Percentiles rank a stretch among this genome's conserved stretches.
phyloP scores from a whole-genome alignment of 208 protist genomes.

The Porcisia deanei region DNA sequence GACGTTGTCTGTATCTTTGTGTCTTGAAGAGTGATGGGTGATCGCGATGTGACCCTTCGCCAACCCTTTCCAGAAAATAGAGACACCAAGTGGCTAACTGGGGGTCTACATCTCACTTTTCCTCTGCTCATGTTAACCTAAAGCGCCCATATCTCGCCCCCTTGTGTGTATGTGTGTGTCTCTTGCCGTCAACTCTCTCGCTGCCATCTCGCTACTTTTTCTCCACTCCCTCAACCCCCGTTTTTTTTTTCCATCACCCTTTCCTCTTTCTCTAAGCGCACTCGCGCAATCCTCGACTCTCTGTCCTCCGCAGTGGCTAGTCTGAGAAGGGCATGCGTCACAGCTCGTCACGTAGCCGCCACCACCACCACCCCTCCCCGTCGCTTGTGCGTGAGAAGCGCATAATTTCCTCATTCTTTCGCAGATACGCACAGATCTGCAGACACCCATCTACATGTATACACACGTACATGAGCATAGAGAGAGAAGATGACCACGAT shows the following conservation, averaged over 20 bases:
- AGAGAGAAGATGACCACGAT: constrained; percentile 23
- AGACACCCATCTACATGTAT: not conserved
- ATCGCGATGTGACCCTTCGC: not conserved
- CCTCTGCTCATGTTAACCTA: not conserved
- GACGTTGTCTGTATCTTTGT: not conserved
- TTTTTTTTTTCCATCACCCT: not conserved
- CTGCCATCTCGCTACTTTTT: too few species aligned
- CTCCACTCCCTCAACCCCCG: too few species aligned
- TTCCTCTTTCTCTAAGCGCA: not conserved
- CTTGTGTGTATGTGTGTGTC: not conserved
- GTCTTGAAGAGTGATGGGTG: not conserved
- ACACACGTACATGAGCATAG: not conserved
- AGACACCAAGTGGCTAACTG: not conserved
- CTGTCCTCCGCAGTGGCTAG: not conserved
- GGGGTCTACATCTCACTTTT: not conserved
- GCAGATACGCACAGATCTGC: not conserved
- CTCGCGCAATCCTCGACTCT: not conserved
- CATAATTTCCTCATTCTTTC: not conserved
- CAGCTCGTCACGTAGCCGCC: not conserved
- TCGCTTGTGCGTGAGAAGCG: not conserved
- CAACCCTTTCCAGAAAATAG: not conserved
- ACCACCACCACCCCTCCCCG: not conserved
- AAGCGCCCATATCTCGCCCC: not conserved
- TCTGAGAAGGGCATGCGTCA: not conserved
- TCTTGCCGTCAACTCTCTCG: not conserved